A percentile compares a stretch with the other conserved stretches of the same genome.
Evolutionary conservation across 805 yeast genomes (phyloP).

Genomic region (Metschnikowia santaceciliae): DNA sequence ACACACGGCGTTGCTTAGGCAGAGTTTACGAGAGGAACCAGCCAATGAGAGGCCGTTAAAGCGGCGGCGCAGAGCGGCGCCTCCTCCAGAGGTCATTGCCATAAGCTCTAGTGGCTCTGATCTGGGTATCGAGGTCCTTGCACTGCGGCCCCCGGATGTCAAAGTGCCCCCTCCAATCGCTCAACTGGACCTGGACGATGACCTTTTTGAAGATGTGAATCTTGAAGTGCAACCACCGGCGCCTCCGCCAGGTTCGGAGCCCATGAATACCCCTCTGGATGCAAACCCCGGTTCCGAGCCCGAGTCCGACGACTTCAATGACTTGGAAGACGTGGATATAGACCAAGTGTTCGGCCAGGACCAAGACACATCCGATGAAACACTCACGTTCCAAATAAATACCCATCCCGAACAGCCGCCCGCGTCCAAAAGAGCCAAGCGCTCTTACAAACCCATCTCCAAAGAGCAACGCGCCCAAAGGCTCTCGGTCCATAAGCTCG

Average conservation of each 20-base stretch:
- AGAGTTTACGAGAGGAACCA: constrained; percentile 6
- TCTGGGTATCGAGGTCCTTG: constrained; percentile 6
- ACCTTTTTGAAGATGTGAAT: constrained; percentile 13
- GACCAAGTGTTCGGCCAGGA: constrained; percentile 10
- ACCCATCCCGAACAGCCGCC: constrained; percentile 6
- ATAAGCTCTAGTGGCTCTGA: constrained; percentile 9
- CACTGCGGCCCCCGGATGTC: no score
- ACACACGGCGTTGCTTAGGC: constrained; percentile 14
- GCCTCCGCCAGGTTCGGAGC: neutral
- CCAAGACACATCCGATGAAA: constrained; percentile 3
- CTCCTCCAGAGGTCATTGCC: constrained; percentile 5
- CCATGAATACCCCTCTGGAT: neutral
- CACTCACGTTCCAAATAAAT: constrained; percentile 16
- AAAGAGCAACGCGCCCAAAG: constrained; percentile 56
- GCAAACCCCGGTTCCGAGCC: neutral
- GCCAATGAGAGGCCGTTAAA: constrained; percentile 4
- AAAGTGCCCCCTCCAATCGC: no score
- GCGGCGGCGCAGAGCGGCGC: constrained; percentile 6
- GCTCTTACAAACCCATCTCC: constrained; percentile 36
- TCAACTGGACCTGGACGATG: no score
- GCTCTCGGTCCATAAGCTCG: constrained; percentile 52
- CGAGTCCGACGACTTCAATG: constrained; percentile 36
- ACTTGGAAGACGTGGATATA: constrained; percentile 30
- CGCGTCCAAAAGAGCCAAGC: constrained; percentile 18
- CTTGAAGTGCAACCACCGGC: constrained; percentile 15